Conservation (phyloP, 441 rosid species). For the Erodium texanum region DNA sequence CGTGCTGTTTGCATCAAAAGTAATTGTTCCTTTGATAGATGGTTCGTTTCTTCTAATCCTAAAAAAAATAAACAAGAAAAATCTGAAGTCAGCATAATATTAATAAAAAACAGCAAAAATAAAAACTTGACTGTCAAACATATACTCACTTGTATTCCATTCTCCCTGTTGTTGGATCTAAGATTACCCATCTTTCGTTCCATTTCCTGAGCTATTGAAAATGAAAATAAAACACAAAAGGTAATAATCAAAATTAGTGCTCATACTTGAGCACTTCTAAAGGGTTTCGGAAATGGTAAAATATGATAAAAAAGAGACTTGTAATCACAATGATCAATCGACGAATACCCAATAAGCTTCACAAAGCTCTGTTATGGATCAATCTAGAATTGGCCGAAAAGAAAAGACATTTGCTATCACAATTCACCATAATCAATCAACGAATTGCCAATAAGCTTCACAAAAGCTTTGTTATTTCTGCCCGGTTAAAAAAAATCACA, state of each 20-base stretch:
- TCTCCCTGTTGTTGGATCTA: slow-evolving; percentile 91
- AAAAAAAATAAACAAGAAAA: slow-evolving; percentile 5
- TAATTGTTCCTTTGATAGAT: slow-evolving; percentile 61
- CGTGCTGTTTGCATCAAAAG: slow-evolving; percentile 81
- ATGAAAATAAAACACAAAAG: neutral
- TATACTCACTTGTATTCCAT: slow-evolving; percentile 78
- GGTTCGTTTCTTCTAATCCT: slow-evolving; percentile 90
- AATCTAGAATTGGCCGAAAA: too few species aligned
- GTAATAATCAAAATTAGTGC: neutral
- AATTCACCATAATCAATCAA: too few species aligned
- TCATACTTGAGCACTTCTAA: neutral
- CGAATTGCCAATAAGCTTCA: too few species aligned
- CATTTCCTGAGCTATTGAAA: slow-evolving; percentile 68
- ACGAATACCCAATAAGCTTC: neutral
- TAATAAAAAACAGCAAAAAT: neutral
- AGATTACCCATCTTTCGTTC: slow-evolving; percentile 94
- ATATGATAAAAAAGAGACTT: neutral
- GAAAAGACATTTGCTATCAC: too few species aligned
- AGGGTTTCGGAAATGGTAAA: neutral
- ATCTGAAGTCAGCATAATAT: neutral
- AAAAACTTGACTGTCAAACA: neutral
- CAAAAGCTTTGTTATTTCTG: too few species aligned
- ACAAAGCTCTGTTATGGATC: too few species aligned
- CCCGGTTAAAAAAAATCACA: too few species aligned
- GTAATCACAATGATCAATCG: neutral